These are phyloP conservation scores for Phytopythium helicoides DNA, from an alignment of 352 stramenopile species.

Conservation along the genomic window DNA sequence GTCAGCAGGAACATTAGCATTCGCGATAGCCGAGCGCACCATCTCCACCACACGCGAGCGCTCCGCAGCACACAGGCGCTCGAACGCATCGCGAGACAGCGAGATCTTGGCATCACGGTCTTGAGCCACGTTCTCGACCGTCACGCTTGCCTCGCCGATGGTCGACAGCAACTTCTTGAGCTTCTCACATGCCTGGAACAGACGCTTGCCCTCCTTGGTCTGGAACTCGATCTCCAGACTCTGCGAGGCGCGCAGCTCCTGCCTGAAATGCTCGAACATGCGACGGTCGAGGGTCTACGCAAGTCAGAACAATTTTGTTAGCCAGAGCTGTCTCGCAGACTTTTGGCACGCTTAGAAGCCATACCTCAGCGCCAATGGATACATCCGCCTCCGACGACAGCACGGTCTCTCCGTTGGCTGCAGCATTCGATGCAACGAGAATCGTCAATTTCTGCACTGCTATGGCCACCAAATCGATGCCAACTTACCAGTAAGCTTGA, in stretches of 20 bases:
- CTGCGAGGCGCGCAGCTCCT: constrained; percentile 56
- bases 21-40: constrained; percentile 43
- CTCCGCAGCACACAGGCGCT: constrained; percentile 57
- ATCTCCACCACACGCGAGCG: constrained; percentile 51
- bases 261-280: constrained; percentile 81
- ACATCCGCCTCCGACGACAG: constrained; percentile 55
- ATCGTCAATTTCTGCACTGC: no score
- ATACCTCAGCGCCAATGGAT: constrained; percentile 55
- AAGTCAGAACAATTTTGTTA: neutral
- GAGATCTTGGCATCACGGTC: constrained; percentile 81
- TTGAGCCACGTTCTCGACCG: constrained; percentile 80
- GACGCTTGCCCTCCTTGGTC: constrained; percentile 80
- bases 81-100: constrained; percentile 69
- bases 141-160: constrained; percentile 74
- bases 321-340: neutral
- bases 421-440: neutral
- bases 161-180: constrained; percentile 91
- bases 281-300: constrained; percentile 61
- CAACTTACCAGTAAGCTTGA: constrained; percentile 55
- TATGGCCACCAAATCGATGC: no score
- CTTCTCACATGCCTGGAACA: constrained; percentile 85
- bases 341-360: no score
- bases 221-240: constrained; percentile 47
- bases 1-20: constrained; percentile 34
- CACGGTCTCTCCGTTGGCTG: constrained; percentile 48